Percentiles rank a stretch among this genome's conserved stretches.
phyloP scores from a whole-genome alignment of 1,284 basidiomycete species.

The Melampsora americana region DNA sequence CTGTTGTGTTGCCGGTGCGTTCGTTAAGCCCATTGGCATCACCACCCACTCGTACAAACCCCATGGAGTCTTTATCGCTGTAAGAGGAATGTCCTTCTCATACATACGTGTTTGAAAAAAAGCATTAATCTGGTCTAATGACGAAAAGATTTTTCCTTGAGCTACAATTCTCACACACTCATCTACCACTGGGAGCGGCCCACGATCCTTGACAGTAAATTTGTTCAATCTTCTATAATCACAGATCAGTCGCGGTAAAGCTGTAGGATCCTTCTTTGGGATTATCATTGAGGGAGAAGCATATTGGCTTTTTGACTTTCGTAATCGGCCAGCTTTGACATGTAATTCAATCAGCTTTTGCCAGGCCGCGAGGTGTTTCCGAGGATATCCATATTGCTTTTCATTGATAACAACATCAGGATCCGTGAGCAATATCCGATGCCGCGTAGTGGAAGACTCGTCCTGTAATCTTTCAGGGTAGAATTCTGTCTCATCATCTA shows the following conservation, averaged over 20 bases:
- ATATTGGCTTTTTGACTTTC: not conserved
- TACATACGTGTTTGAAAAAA: conserved; percentile 57
- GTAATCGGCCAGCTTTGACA: too few species aligned
- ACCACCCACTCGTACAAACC: conserved; percentile 58
- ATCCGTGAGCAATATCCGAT: too few species aligned
- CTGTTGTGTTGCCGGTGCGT: conserved; percentile 55
- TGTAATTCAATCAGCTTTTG: too few species aligned
- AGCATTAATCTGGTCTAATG: conserved; percentile 57
- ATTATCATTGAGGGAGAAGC: conserved; percentile 5
- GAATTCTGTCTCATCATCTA: too few species aligned
- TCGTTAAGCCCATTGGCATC: conserved; percentile 57
- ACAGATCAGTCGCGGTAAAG: conserved; percentile 44
- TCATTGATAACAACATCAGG: too few species aligned
- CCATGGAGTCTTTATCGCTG: conserved; percentile 56
- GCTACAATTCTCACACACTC: conserved; percentile 9
- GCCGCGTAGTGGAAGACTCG: too few species aligned
- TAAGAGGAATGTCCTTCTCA: conserved; percentile 55
- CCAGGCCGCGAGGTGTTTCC: too few species aligned
- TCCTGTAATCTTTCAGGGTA: too few species aligned
- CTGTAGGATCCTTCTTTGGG: conserved; percentile 45
- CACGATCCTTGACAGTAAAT: conserved; percentile 44
- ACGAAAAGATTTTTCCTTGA: conserved; percentile 52
- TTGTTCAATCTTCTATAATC: conserved; percentile 43
- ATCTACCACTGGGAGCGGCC: conserved; percentile 42
- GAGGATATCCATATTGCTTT: too few species aligned